Base-by-base conservation (phyloP, 2,329 filamentous ascomycete genomes). In the Chalara sp. region DNA sequence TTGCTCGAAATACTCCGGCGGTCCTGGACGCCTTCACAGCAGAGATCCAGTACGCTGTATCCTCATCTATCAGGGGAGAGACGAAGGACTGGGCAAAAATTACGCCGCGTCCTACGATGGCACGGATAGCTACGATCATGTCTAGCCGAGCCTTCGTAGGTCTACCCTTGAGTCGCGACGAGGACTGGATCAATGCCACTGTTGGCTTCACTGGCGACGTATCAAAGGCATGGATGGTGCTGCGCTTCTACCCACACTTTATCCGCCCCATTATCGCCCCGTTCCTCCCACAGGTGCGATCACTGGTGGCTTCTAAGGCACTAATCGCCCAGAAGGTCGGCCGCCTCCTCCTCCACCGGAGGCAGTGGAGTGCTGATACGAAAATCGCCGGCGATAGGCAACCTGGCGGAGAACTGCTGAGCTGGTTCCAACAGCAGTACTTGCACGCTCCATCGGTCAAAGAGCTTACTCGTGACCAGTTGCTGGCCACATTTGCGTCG, bases 401-500 rank as follows among this genome's bases (percentile, higher is more conserved):
- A 6, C 6, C 12, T 7, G 29, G 7, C 6, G 10, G 30, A 7
- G n/a, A 47, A 21, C 11, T 21, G 13, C 6, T 10, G 29, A 35
- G 6, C 31, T 11, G 45, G 30, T 29, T 12, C 6, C 6, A 10
- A 37, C n/a, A 39, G 35, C 8, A 39, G n/a, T 39, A 39, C n/a
- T 39, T n/a, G n/a, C 35, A n/a, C 35, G 35, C 8, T 39, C 8
- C 8, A 39, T 39, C 35, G n/a, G n/a, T 39, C 8, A 8, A n/a
- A 39, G n/a, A 8, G 8, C 8, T 39, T 12, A 32, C 30, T 32
- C 12, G n/a, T 6, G 32, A 47, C 30, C 47, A 49, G 40, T 44
- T 49, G 47, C 5, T 44, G 3, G 7, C 30, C 5, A 44, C 65
- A 42, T 73, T 77, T 44, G 73, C 73, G 0, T 71, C 75, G 5